Base-by-base conservation (phyloP, 2,329 filamentous ascomycete genomes). In the Penicillium sp. region DNA sequence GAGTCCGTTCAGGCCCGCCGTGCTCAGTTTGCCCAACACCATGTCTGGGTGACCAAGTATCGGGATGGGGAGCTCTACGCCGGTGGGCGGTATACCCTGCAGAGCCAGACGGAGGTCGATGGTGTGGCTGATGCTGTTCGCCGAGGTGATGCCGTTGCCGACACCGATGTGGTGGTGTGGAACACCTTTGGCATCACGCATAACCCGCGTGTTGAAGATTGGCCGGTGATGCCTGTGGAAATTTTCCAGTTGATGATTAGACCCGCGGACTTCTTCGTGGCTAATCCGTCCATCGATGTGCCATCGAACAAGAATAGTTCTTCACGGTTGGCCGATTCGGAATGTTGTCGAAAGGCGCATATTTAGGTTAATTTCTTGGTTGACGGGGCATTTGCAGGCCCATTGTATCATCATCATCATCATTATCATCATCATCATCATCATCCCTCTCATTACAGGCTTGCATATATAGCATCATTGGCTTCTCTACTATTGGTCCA, bases 1-100 rank as follows among this genome's bases (percentile, higher is more conserved):
- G 76, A 81, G 7, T 83, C 80, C n/a, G 83, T 81, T 69, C 82
- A 86, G 63, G 77, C 78, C 45, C 79, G 79, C 61, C 79, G 84
- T 4, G 83, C 83, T 3, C 84, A 85, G 67, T 86, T 85, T 68
- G 83, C 81, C 1, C 82, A 85, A 60, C 83, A 85, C 65, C 82
- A 85, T 28, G 77, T 86, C 51, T 86, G 85, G 76, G 81, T 86
- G 4, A 85, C 84, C 0, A 79, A 80, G 38, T 81, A 86, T 68
- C 76, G 74, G 3, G 84, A 86, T 28, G 77, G 75, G 2, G 84
- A 86, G 67, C 72, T 84, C 1, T 86, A 82, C 63, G 81, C 84
- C 0, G 82, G 81, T n/a, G 84, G 84, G 0, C 79, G 81, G 38
- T 85, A 85, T 66, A 86, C 84, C 0, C 81, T 86, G 60, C 84